Percentiles rank a stretch among this genome's conserved stretches.
Evolutionary conservation across 2,329 filamentous ascomycete genomes (phyloP).

Genomic region (Fusarium heterosporum): DNA sequence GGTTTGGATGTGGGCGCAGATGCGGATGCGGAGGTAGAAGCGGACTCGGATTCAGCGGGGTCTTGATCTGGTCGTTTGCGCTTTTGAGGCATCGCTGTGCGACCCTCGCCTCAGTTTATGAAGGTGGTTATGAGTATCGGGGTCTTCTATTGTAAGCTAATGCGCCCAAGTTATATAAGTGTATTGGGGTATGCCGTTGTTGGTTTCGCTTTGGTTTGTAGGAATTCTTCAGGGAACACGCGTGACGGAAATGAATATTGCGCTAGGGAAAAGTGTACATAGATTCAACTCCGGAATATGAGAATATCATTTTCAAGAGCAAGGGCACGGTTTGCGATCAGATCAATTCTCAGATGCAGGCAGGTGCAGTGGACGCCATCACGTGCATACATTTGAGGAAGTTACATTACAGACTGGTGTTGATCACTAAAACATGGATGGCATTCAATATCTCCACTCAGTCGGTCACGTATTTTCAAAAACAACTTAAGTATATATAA

Average conservation of each 20-base stretch:
- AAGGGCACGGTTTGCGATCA: not conserved
- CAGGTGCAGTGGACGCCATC: conserved; percentile 27
- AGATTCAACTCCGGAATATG: not conserved
- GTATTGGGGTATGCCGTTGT: not conserved
- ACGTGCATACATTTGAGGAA: conserved; percentile 23
- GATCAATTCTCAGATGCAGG: not conserved
- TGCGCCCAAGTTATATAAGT: not conserved
- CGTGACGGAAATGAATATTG: not conserved
- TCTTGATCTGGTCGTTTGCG: conserved; percentile 52
- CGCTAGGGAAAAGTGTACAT: not conserved
- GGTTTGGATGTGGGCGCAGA: conserved; percentile 5
- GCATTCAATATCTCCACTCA: not conserved
- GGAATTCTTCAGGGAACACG: not conserved
- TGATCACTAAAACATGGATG: not conserved
- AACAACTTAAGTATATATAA: not conserved
- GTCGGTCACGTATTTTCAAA: not conserved
- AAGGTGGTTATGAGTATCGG: not conserved
- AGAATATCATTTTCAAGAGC: not conserved
- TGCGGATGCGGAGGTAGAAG: conserved; percentile 6
- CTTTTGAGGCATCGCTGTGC: conserved; percentile 53
- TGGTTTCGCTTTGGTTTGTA: not conserved
- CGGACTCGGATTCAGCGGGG: conserved; percentile 27
- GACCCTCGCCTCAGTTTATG: conserved; percentile 24
- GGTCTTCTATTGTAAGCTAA: not conserved
- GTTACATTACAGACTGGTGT: not conserved